Conservation (phyloP, 495 filamentous ascomycete species). For the Hyaloscypha bicolor region DNA sequence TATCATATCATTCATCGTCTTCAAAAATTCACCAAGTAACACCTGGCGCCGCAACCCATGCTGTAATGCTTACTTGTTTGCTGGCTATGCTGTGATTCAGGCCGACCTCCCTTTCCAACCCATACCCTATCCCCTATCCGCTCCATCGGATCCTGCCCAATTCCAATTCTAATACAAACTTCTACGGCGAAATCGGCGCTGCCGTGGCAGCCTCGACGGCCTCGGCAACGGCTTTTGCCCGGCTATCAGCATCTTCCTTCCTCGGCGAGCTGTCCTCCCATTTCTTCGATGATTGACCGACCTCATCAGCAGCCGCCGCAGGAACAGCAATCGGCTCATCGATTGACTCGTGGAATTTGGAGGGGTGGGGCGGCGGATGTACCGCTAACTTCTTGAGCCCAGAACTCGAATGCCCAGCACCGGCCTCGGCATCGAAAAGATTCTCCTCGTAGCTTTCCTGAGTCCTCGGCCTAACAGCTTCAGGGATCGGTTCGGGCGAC, state of each 20-base stretch:
- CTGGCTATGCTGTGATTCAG: constrained; percentile 9
- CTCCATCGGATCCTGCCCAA: neutral
- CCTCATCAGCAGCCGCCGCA: constrained; percentile 8
- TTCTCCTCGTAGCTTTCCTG: constrained; percentile 44
- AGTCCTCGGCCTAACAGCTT: constrained; percentile 29
- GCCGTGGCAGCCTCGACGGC: constrained; percentile 29
- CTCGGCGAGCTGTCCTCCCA: constrained; percentile 46
- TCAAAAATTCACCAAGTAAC: neutral
- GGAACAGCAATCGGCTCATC: constrained; percentile 15
- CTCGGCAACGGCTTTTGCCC: constrained; percentile 22
- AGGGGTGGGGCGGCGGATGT: constrained; percentile 13
- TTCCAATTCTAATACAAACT: neutral
- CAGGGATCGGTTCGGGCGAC: neutral
- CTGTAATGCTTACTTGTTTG: constrained; percentile 1
- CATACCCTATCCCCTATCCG: neutral
- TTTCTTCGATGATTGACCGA: constrained; percentile 27
- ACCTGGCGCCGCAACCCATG: constrained; percentile 7
- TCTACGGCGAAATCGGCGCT: constrained; percentile 15
- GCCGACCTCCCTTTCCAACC: neutral
- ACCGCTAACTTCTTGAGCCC: neutral
- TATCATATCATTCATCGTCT: constrained; percentile 1
- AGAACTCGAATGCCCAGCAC: constrained; percentile 1
- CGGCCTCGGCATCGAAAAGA: constrained; percentile 39
- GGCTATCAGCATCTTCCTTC: constrained; percentile 15
- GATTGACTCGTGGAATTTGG: constrained; percentile 24